Conservation (phyloP, 768 basidiomycete genomes). For the Hydnum rufescens region DNA sequence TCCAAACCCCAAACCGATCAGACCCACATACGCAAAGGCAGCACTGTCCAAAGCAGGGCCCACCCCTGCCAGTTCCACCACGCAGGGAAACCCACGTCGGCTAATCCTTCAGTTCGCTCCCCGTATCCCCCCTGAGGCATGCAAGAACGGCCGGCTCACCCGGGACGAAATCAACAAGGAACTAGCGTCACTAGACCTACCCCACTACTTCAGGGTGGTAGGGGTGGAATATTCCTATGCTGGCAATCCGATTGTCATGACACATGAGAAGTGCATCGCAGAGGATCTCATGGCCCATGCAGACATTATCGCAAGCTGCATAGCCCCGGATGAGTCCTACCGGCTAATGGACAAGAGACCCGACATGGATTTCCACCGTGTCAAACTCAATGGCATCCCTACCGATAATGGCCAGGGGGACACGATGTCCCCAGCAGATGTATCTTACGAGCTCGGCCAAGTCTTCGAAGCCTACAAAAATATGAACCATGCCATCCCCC, state of each 20-base stretch:
- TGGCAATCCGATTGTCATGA: not conserved
- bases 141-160: not conserved
- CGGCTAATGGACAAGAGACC: not conserved
- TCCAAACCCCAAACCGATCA: no score
- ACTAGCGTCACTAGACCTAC: not conserved
- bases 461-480: not conserved
- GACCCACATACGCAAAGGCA: no score
- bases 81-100: not conserved
- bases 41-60: no score
- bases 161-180: not conserved
- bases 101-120: not conserved
- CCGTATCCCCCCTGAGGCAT: not conserved
- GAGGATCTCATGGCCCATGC: not conserved
- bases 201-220: not conserved
- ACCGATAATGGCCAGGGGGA: not conserved
- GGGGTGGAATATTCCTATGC: not conserved
- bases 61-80: no score
- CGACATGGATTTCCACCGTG: not conserved
- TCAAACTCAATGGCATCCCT: not conserved
- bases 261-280: not conserved
- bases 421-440: not conserved
- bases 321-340: not conserved
- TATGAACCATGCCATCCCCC: not conserved
- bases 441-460: not conserved
- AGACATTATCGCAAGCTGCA: not conserved